Percentiles rank a stretch among this genome's conserved stretches.
Evolutionary conservation across 805 yeast species (phyloP).

Genomic region (Pichia insulana): DNA sequence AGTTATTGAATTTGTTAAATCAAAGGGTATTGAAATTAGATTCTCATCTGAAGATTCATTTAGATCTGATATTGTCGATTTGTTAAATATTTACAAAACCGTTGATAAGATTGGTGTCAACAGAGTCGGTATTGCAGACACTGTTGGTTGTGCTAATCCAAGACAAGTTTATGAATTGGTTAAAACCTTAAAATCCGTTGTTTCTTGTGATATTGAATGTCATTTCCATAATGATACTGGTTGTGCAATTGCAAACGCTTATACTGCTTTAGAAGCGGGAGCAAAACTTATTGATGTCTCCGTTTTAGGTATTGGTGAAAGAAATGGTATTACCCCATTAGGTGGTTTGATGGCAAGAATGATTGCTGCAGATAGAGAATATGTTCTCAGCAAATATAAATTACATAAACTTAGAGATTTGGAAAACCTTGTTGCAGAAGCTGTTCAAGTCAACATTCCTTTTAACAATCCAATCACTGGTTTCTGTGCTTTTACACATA

Average conservation of each 20-base stretch:
- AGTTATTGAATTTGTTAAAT: conserved; percentile 94
- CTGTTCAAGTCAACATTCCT: conserved; percentile 94
- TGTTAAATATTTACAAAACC: conserved; percentile 90
- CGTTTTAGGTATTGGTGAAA: conserved; percentile 96
- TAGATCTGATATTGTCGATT: conserved; percentile 92
- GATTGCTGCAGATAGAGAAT: conserved; percentile 97
- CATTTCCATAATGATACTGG: conserved; percentile 99
- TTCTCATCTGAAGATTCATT: conserved; percentile 96
- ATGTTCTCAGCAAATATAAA: conserved; percentile 89
- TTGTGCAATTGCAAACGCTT: conserved; percentile 97
- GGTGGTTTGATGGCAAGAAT: conserved; percentile 99
- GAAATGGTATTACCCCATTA: conserved; percentile 95
- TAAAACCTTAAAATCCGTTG: conserved; percentile 86
- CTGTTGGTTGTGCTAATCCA: conserved; percentile 98
- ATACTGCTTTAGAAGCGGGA: conserved; percentile 97
- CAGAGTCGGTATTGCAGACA: conserved; percentile 98
- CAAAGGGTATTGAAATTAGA: conserved; percentile 93
- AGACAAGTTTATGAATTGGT: conserved; percentile 97
- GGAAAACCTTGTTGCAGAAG: conserved; percentile 93
- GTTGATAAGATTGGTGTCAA: conserved; percentile 97
- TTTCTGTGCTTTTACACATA: conserved; percentile 98
- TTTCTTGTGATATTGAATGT: conserved; percentile 94
- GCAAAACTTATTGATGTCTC: conserved; percentile 92
- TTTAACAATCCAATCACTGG: conserved; percentile 99
- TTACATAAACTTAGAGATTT: conserved; percentile 91